phyloP scores from a whole-genome alignment of 768 basidiomycete species.

The Hydnomerulius pinastri region DNA sequence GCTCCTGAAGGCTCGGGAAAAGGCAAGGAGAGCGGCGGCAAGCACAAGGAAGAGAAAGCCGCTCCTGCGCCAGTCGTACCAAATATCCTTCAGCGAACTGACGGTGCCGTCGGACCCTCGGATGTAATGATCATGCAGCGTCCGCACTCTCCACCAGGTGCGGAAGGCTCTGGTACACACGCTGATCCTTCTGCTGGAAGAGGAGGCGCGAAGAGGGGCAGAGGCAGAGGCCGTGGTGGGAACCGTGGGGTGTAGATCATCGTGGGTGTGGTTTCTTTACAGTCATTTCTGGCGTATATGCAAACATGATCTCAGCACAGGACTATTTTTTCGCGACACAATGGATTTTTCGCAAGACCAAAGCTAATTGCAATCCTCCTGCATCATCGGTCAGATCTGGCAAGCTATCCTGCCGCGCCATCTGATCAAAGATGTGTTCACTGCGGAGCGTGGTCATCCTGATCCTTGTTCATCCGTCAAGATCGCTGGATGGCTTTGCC shows the following conservation, averaged over 20 bases:
- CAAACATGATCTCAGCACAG: too few relatives aligned
- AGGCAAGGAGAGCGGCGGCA: conserved; percentile 13
- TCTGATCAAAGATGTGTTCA: too few relatives aligned
- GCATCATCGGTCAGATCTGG: too few relatives aligned
- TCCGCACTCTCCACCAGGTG: conserved; percentile 9
- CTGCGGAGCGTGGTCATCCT: too few relatives aligned
- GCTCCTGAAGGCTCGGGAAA: background rate
- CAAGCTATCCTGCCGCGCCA: too few relatives aligned
- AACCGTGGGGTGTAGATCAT: conserved; percentile 26
- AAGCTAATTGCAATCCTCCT: too few relatives aligned
- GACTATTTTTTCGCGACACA: too few relatives aligned
- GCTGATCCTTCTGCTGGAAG: conserved; percentile 17
- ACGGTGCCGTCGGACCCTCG: conserved; percentile 6
- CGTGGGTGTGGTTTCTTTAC: background rate
- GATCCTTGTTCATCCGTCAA: too few relatives aligned
- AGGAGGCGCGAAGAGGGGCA: conserved; percentile 28
- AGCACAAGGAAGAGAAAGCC: conserved; percentile 15
- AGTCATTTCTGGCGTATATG: background rate
- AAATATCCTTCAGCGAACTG: conserved; percentile 29
- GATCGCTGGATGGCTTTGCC: too few relatives aligned
- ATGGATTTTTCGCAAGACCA: too few relatives aligned
- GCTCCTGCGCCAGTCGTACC: conserved; percentile 7
- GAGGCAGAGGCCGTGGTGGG: conserved; percentile 34
- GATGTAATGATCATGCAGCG: conserved; percentile 13
- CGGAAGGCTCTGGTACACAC: conserved; percentile 6